Conservation (phyloP, 345 rosid genomes). For the Salix viminalis region DNA sequence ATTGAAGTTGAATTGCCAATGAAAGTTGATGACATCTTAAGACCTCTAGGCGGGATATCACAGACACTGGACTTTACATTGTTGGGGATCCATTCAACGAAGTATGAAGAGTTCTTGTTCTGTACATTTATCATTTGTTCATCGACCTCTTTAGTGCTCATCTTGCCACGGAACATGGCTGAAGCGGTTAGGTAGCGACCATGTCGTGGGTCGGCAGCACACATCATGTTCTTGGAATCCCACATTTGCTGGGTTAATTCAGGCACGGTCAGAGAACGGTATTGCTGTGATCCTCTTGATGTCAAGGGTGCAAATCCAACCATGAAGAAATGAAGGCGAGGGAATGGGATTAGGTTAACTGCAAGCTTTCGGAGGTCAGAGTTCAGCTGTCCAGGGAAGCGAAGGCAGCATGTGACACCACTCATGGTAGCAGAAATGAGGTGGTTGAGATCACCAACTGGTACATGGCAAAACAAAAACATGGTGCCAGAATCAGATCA, state of each 20-base stretch:
- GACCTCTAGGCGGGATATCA: constrained; percentile 26
- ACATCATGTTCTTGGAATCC: constrained; percentile 29
- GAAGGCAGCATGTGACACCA: constrained; percentile 26
- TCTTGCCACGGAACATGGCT: constrained; percentile 28
- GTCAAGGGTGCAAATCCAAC: constrained; percentile 27
- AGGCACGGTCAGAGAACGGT: constrained; percentile 25
- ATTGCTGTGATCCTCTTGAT: constrained; percentile 26
- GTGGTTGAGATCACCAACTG: constrained; percentile 29
- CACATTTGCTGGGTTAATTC: constrained; percentile 28
- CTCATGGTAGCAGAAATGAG: constrained; percentile 30
- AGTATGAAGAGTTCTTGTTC: constrained; percentile 29
- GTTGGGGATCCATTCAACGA: constrained; percentile 28
- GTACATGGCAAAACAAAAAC: neutral
- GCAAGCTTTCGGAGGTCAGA: constrained; percentile 27
- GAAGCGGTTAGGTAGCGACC: constrained; percentile 27
- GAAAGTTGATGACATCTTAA: constrained; percentile 23
- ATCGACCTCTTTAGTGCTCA: constrained; percentile 26
- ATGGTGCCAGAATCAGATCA: neutral
- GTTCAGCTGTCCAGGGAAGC: constrained; percentile 27
- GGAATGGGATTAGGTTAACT: constrained; percentile 26
- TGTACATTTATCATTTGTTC: constrained; percentile 28
- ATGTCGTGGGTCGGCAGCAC: constrained; percentile 26
- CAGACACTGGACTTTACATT: constrained; percentile 24
- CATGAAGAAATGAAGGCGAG: constrained; percentile 27
- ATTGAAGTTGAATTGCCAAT: constrained; percentile 23